phyloP scores from a whole-genome alignment of 768 basidiomycete species.

The Pleurotus platypus region DNA sequence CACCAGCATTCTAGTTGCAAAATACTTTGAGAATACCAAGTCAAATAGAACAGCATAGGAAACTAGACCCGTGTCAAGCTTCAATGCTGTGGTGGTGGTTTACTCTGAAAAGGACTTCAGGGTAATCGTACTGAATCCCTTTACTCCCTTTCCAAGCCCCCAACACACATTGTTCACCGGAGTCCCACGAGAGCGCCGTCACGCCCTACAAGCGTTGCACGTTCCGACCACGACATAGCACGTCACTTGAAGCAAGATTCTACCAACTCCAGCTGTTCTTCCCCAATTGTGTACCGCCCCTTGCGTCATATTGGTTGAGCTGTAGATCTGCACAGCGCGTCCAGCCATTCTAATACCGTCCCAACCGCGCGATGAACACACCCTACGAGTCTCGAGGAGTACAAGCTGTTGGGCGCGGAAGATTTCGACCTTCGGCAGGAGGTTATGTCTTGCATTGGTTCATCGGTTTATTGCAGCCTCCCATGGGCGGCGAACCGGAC shows the following conservation, averaged over 20 bases:
- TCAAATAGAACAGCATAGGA: no score
- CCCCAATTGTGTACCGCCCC: conserved; percentile 18
- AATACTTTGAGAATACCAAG: no score
- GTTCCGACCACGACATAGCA: neutral
- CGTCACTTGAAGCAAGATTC: conserved; percentile 11
- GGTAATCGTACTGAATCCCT: conserved; percentile 32
- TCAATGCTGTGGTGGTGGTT: conserved; percentile 50
- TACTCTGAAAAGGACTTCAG: conserved; percentile 40
- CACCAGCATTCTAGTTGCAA: no score
- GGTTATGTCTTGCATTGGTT: conserved; percentile 97
- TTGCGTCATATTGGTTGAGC: conserved; percentile 66
- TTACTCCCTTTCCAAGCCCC: conserved; percentile 13
- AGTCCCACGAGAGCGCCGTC: conserved; percentile 20
- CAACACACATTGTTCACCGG: conserved; percentile 11
- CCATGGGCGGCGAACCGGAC: conserved; percentile 56
- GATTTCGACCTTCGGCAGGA: conserved; percentile 93
- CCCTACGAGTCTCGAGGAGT: conserved; percentile 19
- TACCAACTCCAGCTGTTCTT: conserved; percentile 14
- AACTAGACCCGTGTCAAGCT: conserved; percentile 51
- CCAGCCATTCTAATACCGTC: conserved; percentile 39
- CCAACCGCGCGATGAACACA: conserved; percentile 46
- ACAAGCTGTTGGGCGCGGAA: conserved; percentile 38
- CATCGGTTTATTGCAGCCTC: conserved; percentile 89
- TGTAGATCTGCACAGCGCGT: conserved; percentile 68
- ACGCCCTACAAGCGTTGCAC: conserved; percentile 20